A percentile compares a stretch with the other conserved stretches of the same genome.
These are phyloP conservation scores for Elsinoe australis DNA, from an alignment of 2,329 filamentous ascomycete genomes.

Conservation along the genomic window DNA sequence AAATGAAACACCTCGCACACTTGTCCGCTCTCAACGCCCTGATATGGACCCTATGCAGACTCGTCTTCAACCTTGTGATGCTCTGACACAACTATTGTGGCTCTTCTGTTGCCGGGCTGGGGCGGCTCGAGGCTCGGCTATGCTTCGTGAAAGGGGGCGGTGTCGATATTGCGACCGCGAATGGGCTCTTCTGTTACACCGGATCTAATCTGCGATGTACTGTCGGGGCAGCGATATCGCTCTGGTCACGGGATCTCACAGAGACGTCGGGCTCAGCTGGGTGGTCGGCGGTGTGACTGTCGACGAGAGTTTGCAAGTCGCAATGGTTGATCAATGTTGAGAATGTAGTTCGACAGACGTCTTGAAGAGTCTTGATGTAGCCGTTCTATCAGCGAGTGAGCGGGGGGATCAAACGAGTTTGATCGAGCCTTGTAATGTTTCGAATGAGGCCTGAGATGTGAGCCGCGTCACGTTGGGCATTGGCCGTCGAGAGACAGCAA, in stretches of 20 bases:
- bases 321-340: neutral
- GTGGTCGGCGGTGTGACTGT: slow-evolving; percentile 8
- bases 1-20: slow-evolving; percentile 8
- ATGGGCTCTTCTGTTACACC: neutral
- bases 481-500: neutral
- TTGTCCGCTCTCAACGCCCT: neutral
- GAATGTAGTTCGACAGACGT: neutral
- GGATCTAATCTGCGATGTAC: neutral
- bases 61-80: slow-evolving; percentile 3
- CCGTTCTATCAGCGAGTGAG: slow-evolving; percentile 7
- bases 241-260: slow-evolving; percentile 14
- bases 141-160: neutral
- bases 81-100: slow-evolving; percentile 10
- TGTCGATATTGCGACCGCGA: neutral
- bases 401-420: slow-evolving; percentile 11
- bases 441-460: slow-evolving; percentile 9
- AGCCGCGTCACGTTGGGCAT: slow-evolving; percentile 6
- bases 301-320: neutral
- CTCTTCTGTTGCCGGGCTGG: slow-evolving; percentile 4
- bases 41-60: slow-evolving; percentile 3
- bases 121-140: slow-evolving; percentile 7
- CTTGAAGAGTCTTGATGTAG: neutral
- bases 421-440: slow-evolving; percentile 15
- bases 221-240: slow-evolving; percentile 6
- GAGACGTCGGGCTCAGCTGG: neutral